Evolutionary conservation across 345 rosid species (phyloP).

Genomic region (Eucalyptus erythrocorys): DNA sequence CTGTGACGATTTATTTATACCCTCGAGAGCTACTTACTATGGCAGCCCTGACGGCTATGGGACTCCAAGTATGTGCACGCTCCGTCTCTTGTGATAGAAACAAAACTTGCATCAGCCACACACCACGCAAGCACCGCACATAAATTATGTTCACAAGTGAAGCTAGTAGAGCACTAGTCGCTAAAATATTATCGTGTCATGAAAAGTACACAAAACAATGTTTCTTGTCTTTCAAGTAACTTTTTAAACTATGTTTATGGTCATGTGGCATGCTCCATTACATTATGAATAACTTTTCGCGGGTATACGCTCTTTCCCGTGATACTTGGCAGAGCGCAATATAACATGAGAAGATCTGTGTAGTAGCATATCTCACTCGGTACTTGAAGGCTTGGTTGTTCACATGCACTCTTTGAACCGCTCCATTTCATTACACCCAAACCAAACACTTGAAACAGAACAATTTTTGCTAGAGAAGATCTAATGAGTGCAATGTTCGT

Average conservation of each 20-base stretch:
- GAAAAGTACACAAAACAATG: neutral
- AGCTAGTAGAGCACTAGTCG: neutral
- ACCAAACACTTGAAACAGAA: neutral
- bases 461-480: neutral
- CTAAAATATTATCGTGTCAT: neutral
- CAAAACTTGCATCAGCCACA: neutral
- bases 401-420: neutral
- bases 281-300: neutral
- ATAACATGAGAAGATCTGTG: neutral
- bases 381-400: neutral
- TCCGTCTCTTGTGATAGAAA: neutral
- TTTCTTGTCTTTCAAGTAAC: neutral
- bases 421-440: neutral
- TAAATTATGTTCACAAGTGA: neutral
- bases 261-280: neutral
- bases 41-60: constrained; percentile 82
- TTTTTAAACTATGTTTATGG: neutral
- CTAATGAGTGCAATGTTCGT: neutral
- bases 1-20: constrained; percentile 24
- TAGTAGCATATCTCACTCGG: neutral
- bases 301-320: neutral
- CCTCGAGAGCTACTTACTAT: constrained; percentile 67
- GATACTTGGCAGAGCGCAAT: neutral
- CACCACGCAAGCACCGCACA: neutral
- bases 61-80: constrained; percentile 42